A percentile compares a stretch with the other conserved stretches of the same genome.
Evolutionary conservation across 306 rosid genomes (phyloP).

Genomic region (Benincasa hispida): DNA sequence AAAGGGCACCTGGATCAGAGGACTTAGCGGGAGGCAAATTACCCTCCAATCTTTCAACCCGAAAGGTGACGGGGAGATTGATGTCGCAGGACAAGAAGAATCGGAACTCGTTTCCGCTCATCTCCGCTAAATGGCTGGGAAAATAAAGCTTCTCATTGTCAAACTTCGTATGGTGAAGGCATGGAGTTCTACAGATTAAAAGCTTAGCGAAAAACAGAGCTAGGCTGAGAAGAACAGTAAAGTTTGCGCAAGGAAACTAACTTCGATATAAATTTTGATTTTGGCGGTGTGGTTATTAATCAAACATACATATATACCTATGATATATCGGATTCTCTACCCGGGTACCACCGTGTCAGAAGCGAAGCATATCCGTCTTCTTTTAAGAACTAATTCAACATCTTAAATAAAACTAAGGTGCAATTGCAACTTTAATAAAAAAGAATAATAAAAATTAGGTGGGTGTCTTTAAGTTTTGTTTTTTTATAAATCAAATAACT

Average conservation of each 20-base stretch:
- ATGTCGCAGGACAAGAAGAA: constrained; percentile 96
- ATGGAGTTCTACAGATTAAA: not conserved
- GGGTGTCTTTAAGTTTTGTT: too few relatives aligned
- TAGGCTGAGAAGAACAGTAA: not conserved
- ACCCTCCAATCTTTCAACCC: constrained; percentile 74
- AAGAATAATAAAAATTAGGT: too few relatives aligned
- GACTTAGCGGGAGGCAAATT: constrained; percentile 37
- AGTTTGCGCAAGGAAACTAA: not conserved
- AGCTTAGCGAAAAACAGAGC: not conserved
- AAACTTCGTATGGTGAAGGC: not conserved
- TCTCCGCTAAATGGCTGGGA: constrained; percentile 7
- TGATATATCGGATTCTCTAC: not conserved
- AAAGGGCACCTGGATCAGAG: constrained; percentile 31
- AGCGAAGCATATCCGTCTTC: too few relatives aligned
- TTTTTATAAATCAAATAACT: too few relatives aligned
- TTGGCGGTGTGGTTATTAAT: too few relatives aligned
- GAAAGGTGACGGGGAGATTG: constrained; percentile 77
- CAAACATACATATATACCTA: too few relatives aligned
- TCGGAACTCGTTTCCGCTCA: constrained; percentile 85
- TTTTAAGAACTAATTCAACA: too few relatives aligned
- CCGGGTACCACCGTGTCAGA: too few relatives aligned
- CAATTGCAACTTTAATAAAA: too few relatives aligned
- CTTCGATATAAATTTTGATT: too few relatives aligned
- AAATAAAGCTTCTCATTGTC: not conserved
- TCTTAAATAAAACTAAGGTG: too few relatives aligned